Evolutionary conservation across 495 filamentous ascomycete genomes (phyloP).

Genomic region (Xylaria longipes): DNA sequence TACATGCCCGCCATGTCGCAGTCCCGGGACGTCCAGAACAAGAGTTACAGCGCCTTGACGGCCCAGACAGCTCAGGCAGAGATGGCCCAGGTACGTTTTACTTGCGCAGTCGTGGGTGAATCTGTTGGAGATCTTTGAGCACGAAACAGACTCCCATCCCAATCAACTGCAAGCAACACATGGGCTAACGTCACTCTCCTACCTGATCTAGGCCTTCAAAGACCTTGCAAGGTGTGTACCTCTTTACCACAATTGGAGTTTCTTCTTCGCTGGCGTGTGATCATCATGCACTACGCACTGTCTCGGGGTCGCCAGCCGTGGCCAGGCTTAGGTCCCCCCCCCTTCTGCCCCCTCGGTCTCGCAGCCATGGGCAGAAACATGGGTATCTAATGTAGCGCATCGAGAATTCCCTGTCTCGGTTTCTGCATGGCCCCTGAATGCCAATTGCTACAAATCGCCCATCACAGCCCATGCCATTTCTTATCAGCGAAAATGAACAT

Average conservation of each 20-base stretch:
- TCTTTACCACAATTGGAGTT: slow-evolving; percentile 9
- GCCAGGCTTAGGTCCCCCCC: slow-evolving; percentile 17
- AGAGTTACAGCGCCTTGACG: slow-evolving; percentile 18
- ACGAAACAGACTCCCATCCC: not conserved
- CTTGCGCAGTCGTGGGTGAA: not conserved
- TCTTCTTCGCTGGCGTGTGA: slow-evolving; percentile 2
- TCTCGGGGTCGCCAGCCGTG: not conserved
- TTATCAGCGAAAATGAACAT: not conserved
- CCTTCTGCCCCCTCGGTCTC: not conserved
- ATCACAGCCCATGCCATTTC: slow-evolving; percentile 15
- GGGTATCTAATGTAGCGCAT: not conserved
- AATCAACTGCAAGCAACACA: not conserved
- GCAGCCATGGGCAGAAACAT: no score
- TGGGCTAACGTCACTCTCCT: slow-evolving; percentile 28
- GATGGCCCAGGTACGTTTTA: slow-evolving; percentile 39
- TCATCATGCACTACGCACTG: slow-evolving; percentile 2
- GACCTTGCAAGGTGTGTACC: slow-evolving; percentile 55
- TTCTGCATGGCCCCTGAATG: slow-evolving; percentile 23
- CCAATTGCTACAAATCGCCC: slow-evolving; percentile 21
- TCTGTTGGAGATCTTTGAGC: not conserved
- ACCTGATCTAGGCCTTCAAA: slow-evolving; percentile 49
- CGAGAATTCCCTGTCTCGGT: slow-evolving; percentile 3
- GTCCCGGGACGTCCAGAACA: slow-evolving; percentile 8
- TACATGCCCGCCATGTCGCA: slow-evolving; percentile 17
- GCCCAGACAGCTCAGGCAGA: slow-evolving; percentile 36